Evolutionary conservation across 768 basidiomycete species (phyloP), one percentile per base, ranked within the genome.

Genomic region (Suillus tomentosus): DNA sequence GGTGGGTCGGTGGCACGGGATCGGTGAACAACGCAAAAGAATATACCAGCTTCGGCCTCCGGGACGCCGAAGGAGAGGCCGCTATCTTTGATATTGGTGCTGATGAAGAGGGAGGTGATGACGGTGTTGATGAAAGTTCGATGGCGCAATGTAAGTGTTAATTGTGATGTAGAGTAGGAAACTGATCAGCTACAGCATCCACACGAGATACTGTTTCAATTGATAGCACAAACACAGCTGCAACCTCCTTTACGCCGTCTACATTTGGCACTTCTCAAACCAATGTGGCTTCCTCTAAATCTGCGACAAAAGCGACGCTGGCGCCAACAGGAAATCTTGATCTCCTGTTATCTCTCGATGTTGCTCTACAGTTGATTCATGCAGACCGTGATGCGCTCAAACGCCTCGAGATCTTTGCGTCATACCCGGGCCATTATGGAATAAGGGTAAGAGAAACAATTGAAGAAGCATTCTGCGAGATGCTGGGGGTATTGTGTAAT

Each of bases 361-460:
- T 89, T 15, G 93, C 95, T 0, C 82, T 99, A 0, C 90, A 95
- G 70, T 84, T 99, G 43, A 96, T 99, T 62, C 96, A 99, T 66
- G 90, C 93, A 0, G 90, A 94, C 71, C 90, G 96, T 60, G 95
- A 97, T 66, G 86, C 91, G 0, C 82, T 96, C 48, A 98, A 99
- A 76, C 87, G 97, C 14, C 88, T 94, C 2, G 95, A 99, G 72
- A 94, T 89, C 3, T 99, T 99, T 74, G 81, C 85, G 0, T 85
- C 84, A 10, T 99, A 97, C 73, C 94, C 95, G 0, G 93, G 94
- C 0, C 84, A 86, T 64, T 94, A 92, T 65, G 96, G 97, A 4
- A 85, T 86, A 65, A 88, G 92, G 3, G 95, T 99, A 2, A 81
- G 88, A 37, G 95, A 98, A 71, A 95, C 95, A 2, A 90, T 98